These are phyloP conservation scores for Cyberlindnera xylosilytica DNA, from an alignment of 805 yeast genomes.

Conservation along the genomic window DNA sequence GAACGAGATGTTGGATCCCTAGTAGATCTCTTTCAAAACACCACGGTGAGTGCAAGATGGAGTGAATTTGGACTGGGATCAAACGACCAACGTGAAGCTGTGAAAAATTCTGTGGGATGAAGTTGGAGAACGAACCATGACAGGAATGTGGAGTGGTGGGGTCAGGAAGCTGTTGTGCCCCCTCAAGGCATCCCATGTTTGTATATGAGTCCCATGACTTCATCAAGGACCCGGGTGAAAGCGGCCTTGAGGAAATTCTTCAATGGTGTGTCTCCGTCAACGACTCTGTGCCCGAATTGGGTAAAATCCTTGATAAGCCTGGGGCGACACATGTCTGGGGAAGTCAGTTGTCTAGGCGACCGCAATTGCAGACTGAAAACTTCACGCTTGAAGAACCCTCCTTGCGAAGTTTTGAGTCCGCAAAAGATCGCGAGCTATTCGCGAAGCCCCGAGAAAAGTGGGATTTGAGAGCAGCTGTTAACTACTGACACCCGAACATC, in stretches of 20 bases:
- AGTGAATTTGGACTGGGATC: too few relatives aligned
- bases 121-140: too few relatives aligned
- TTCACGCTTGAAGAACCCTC: not conserved
- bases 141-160: too few relatives aligned
- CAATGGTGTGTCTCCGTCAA: not conserved
- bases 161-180: too few relatives aligned
- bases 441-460: conserved; percentile 7
- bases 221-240: too few relatives aligned
- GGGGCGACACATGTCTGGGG: not conserved
- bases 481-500: conserved; percentile 1
- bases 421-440: conserved; percentile 7
- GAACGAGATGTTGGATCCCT: too few relatives aligned
- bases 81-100: too few relatives aligned
- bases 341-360: not conserved
- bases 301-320: conserved; percentile 12
- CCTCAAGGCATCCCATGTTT: too few relatives aligned
- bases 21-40: too few relatives aligned
- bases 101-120: too few relatives aligned
- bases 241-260: not conserved
- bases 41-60: too few relatives aligned
- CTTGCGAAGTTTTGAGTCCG: conserved; percentile 4
- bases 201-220: too few relatives aligned
- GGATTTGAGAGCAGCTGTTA: not conserved
- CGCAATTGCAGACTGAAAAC: not conserved
- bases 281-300: conserved; percentile 5